Base-by-base conservation (phyloP, 805 yeast species). In the Starmerella davenportii region DNA sequence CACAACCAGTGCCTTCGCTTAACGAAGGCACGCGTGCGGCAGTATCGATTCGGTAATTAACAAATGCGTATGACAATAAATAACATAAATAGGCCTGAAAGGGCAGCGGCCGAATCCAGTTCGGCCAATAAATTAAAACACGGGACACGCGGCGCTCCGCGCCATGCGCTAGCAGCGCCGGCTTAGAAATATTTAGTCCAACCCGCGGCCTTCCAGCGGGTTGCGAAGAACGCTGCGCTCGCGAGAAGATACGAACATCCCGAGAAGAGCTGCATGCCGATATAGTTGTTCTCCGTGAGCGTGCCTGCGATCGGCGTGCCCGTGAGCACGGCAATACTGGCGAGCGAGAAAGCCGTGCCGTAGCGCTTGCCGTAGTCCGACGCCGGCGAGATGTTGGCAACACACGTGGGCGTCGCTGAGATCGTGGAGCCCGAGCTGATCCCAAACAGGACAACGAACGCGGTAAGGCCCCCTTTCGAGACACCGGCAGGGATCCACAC, bases 391-490 rank as follows among this genome's bases (percentile, higher is more conserved):
- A 78, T 69, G 30, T 69, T 68, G 0, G 78, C 68, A 17, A 76
- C 66, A 44, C 87, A 78, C 2, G 72, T 74, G 0, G 90, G 85
- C 1, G 78, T 68, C 33, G 78, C 51, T 1, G 79, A 66, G 35
- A 79, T 59, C 3, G 78, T 69, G 18, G 51, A 45, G n/a, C 51
- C 51, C 4, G 45, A 40, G 44, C 45, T 45, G 30, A 50, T 44
- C 5, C 53, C 53, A 32, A 47, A 46, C 33, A 57, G 39, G 0
- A 63, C 67, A 4, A 75, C 61, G 53, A 74, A 78, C 0, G 64
- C 63, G 45, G 72, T 68, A 39, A 75, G 54, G 0, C 80, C 82
- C 15, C 54, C 54, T 17, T 41, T 43, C 16, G 47, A 32, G n/a
- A 35, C 40, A 17, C 57, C 54, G 39, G 73, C 68, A 0, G 85